These are phyloP conservation scores for Fusarium nelsonii DNA, from an alignment of 2,329 filamentous ascomycete species.

Conservation along the genomic window DNA sequence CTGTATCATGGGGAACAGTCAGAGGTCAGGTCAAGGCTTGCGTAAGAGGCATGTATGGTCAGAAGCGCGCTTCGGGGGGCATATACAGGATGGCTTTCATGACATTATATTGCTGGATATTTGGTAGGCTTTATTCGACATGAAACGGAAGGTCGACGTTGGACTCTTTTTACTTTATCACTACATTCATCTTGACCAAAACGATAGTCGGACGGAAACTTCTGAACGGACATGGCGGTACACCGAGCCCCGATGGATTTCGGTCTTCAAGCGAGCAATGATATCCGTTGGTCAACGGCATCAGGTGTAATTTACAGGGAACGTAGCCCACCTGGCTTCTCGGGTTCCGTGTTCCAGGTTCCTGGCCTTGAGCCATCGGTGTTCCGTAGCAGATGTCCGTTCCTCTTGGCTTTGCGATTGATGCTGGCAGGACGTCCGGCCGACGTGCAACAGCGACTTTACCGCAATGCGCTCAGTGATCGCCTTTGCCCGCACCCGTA, in stretches of 20 bases:
- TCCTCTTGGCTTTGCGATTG: neutral
- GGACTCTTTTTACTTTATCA: neutral
- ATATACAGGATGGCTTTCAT: neutral
- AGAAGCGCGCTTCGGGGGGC: neutral
- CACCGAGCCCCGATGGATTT: conserved; percentile 3
- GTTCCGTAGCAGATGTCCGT: neutral
- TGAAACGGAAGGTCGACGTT: neutral
- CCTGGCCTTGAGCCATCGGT: neutral
- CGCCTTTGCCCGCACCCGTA: neutral
- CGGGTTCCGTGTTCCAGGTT: neutral
- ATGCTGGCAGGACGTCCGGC: neutral
- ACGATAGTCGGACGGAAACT: neutral
- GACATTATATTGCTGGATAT: neutral
- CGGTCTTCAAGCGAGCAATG: neutral
- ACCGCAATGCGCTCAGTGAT: neutral
- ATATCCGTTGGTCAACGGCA: neutral
- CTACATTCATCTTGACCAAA: too few relatives aligned
- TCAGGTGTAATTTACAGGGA: too few relatives aligned
- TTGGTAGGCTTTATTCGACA: neutral
- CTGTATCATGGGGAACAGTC: neutral
- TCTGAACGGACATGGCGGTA: neutral
- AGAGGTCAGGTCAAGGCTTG: neutral
- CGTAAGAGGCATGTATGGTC: neutral
- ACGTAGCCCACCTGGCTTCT: neutral
- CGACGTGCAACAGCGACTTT: neutral